These are phyloP conservation scores for Citrus mangshanensis DNA, from an alignment of 345 rosid genomes.

Conservation along the genomic window DNA sequence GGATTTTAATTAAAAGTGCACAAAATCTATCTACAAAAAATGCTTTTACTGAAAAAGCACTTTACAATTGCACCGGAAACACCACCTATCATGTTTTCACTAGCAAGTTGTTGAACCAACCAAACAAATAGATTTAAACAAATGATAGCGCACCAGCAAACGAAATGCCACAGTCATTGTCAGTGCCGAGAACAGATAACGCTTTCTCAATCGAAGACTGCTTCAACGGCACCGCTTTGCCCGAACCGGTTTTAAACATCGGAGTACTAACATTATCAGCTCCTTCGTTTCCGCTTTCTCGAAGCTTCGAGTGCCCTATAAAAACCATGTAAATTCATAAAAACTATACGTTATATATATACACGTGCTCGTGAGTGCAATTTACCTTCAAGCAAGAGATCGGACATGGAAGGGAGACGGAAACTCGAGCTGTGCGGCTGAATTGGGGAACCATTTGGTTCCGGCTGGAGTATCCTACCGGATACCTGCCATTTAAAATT, in stretches of 20 bases:
- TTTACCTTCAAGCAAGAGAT: constrained; percentile 64
- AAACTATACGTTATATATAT: not conserved
- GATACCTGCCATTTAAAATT: constrained; percentile 60
- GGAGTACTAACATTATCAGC: constrained; percentile 28
- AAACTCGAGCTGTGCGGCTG: constrained; percentile 14
- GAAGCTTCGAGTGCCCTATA: constrained; percentile 44
- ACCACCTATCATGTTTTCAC: not conserved
- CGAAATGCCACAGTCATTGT: constrained; percentile 10
- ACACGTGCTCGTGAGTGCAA: not conserved
- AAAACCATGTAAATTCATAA: not conserved
- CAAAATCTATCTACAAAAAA: not conserved
- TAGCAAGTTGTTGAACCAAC: not conserved
- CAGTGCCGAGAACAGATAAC: constrained; percentile 42
- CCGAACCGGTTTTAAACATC: constrained; percentile 61
- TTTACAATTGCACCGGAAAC: not conserved
- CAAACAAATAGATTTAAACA: not conserved
- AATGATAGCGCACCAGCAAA: constrained; percentile 32
- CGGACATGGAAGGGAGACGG: constrained; percentile 62
- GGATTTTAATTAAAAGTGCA: not conserved
- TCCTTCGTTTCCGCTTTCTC: constrained; percentile 27
- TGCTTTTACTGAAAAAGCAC: not conserved
- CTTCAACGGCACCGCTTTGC: constrained; percentile 54
- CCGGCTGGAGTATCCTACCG: constrained; percentile 25
- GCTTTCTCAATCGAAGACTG: constrained; percentile 70
- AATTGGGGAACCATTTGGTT: constrained; percentile 20